Evolutionary conservation across 2,329 filamentous ascomycete species (phyloP).

Genomic region (Claviceps sp.): DNA sequence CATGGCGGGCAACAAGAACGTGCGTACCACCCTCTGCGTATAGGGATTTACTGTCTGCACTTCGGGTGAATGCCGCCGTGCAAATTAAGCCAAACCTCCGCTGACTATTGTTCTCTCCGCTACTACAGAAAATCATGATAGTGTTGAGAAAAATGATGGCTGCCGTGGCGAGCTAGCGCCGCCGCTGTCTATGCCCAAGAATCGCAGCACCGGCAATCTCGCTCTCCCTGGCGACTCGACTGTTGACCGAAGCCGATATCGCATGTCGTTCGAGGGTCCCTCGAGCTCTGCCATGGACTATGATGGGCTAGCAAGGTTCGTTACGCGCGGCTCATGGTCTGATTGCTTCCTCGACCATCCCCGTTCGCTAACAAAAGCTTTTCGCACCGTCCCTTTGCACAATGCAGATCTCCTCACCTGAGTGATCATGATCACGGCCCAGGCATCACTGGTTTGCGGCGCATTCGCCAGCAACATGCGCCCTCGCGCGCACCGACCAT

Average conservation of each 20-base stretch:
- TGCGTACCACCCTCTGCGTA: conserved; percentile 12
- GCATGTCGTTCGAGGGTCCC: conserved; percentile 66
- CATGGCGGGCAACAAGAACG: conserved; percentile 28
- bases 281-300: conserved; percentile 44
- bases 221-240: conserved; percentile 30
- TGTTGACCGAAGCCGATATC: conserved; percentile 47
- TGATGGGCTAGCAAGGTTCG: conserved; percentile 61
- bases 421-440: conserved; percentile 79
- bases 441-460: conserved; percentile 73
- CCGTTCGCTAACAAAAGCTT: not conserved
- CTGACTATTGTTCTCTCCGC: conserved; percentile 11
- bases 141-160: conserved; percentile 22
- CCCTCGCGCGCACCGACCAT: conserved; percentile 49
- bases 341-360: conserved; percentile 8
- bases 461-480: conserved; percentile 76
- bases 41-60: too few species aligned
- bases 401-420: conserved; percentile 61
- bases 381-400: not conserved
- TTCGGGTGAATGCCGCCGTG: not conserved
- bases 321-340: conserved; percentile 12
- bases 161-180: conserved; percentile 32
- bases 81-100: conserved; percentile 1
- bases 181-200: conserved; percentile 44
- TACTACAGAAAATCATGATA: conserved; percentile 19
- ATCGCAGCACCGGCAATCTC: conserved; percentile 52